Evolutionary conservation across 2,329 filamentous ascomycete genomes (phyloP).

Genomic region (Neonectria coccinea): DNA sequence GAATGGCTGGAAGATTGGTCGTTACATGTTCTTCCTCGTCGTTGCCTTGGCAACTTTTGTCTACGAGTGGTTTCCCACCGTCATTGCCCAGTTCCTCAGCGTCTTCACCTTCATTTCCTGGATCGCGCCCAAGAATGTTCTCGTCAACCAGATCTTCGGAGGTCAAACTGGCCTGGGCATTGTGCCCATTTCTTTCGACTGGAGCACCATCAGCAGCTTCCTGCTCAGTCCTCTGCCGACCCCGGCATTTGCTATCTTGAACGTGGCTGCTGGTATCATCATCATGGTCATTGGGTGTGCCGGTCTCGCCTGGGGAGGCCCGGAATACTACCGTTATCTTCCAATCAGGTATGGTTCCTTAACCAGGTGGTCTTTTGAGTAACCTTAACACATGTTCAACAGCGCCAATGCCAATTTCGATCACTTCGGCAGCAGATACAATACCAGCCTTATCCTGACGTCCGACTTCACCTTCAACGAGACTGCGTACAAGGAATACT

Average conservation of each 20-base stretch:
- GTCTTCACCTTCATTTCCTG: conserved; percentile 72
- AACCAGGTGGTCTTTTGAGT: background rate
- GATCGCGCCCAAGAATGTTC: conserved; percentile 68
- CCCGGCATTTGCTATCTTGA: conserved; percentile 66
- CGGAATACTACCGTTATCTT: conserved; percentile 69
- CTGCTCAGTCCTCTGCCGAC: conserved; percentile 63
- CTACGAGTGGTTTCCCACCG: conserved; percentile 72
- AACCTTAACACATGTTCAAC: background rate
- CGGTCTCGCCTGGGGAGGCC: conserved; percentile 66
- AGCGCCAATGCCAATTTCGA: conserved; percentile 68
- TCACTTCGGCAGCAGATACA: conserved; percentile 70
- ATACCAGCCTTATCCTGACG: conserved; percentile 69
- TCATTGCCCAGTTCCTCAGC: conserved; percentile 71
- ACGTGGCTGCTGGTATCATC: conserved; percentile 64
- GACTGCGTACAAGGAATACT: conserved; percentile 72
- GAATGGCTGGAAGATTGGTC: conserved; percentile 71
- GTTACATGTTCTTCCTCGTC: conserved; percentile 72
- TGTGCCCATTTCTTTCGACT: conserved; percentile 70
- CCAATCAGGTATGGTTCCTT: conserved; percentile 61
- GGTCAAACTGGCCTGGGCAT: conserved; percentile 68
- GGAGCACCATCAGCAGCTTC: conserved; percentile 61
- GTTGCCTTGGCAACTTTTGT: conserved; percentile 63
- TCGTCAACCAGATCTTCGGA: conserved; percentile 71
- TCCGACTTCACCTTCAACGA: conserved; percentile 67
- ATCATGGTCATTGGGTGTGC: conserved; percentile 69